Base-by-base conservation (phyloP, 2,329 filamentous ascomycete species). In the Neurospora sp. region DNA sequence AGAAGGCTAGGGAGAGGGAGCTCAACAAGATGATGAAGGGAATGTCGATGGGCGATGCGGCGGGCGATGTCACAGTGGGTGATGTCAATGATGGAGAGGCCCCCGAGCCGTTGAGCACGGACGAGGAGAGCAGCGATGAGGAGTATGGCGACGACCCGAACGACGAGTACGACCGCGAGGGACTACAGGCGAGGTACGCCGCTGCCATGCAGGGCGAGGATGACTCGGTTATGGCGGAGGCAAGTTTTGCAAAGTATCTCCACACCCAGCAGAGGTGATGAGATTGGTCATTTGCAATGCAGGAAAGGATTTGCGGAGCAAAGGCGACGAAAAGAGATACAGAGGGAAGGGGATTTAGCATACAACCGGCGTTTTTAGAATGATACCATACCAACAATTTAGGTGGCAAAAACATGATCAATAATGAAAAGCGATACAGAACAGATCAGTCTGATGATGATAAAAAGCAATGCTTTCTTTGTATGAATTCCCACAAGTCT, bases 21-120 rank as follows among this genome's bases (percentile, higher is more conserved):
- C 82, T 99, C 37, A 92, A 92, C 71, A 93, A 92, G 82, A 88
- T 99, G 84, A 97, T 99, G 93, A 91, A 91, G 78, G 95, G 96
- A 75, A 97, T 99, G 92, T 83, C 83, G 2, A 83, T 86, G 73
- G 80, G 79, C 11, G 76, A 75, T 11, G 73, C 73, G 1, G 72
- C 72, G 3, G 78, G 74, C 10, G 71, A 72, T 66, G 70, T 70
- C 38, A 74, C 75, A 40, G 69, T 72, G 40, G 73, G 72, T 8
- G 76, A 77, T 28, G 74, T 81, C 66, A 81, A 82, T 76, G 73
- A 84, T 10, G 84, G 84, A 43, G 82, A 84, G 69, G 69, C 66
- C 11, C 66, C 67, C 2, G 81, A 79, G 40, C 80, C 66, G 37
- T 67, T 71, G n/a, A 83, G 66, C 38, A 85, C 87, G 66, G 82